phyloP scores from a whole-genome alignment of 148 eudicot species.

The Fallopia convolvulus region DNA sequence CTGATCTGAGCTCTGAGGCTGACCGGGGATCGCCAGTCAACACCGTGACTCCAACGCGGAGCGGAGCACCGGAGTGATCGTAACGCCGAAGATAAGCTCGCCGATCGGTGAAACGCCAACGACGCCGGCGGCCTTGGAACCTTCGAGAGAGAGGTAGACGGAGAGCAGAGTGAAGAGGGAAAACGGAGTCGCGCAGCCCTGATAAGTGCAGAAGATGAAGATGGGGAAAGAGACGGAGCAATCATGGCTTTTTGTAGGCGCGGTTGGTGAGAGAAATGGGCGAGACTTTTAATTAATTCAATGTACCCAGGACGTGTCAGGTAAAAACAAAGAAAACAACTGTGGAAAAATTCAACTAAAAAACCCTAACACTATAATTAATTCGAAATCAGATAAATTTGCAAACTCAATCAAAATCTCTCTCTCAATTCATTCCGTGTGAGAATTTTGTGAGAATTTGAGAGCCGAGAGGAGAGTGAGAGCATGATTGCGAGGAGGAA shows the following conservation, averaged over 20 bases:
- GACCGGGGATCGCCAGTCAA: slow-evolving; percentile 50
- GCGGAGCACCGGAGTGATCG: slow-evolving; percentile 35
- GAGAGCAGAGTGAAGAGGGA: slow-evolving; percentile 25
- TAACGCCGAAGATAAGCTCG: slow-evolving; percentile 26
- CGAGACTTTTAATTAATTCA: background rate
- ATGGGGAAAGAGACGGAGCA: slow-evolving; percentile 12
- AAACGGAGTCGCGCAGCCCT: slow-evolving; percentile 35
- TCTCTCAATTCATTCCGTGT: no score
- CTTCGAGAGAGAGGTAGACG: background rate
- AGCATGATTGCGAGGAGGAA: background rate
- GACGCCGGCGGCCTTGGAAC: slow-evolving; percentile 17
- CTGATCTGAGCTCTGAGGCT: slow-evolving; percentile 54
- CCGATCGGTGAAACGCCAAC: slow-evolving; percentile 20
- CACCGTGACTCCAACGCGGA: slow-evolving; percentile 59
- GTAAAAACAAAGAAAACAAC: background rate
- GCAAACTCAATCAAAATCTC: background rate
- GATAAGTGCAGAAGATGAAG: slow-evolving; percentile 26
- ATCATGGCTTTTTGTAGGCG: slow-evolving; percentile 15
- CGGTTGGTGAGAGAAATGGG: background rate
- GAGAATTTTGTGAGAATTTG: no score
- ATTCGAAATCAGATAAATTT: background rate
- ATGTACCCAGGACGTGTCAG: background rate
- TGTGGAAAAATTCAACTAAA: background rate
- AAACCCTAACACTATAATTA: background rate
- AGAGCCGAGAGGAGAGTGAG: no score